phyloP scores from a whole-genome alignment of 1,139 yeast species.

The Scheffersomyces insectosa region DNA sequence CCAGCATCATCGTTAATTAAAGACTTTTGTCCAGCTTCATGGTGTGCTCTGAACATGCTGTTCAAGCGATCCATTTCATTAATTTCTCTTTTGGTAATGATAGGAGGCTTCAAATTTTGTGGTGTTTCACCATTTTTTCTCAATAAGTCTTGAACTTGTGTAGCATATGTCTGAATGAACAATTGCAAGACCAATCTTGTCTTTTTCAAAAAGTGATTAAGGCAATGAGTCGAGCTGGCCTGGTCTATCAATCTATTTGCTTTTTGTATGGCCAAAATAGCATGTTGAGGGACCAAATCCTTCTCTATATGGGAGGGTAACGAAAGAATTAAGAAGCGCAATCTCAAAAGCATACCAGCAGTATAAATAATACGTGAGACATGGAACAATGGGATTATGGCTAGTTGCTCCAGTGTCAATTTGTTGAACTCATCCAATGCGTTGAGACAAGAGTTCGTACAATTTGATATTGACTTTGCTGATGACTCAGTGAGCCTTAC shows the following conservation, averaged over 20 bases:
- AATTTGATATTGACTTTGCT: conserved; percentile 44
- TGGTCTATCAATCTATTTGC: conserved; percentile 42
- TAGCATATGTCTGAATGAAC: conserved; percentile 60
- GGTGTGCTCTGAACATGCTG: conserved; percentile 8
- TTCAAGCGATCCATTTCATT: conserved; percentile 17
- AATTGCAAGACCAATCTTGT: conserved; percentile 55
- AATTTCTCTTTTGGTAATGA: conserved; percentile 12
- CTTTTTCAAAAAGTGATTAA: conserved; percentile 53
- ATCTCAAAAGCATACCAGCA: conserved; percentile 62
- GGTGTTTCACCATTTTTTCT: conserved; percentile 28
- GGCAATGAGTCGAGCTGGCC: conserved; percentile 39
- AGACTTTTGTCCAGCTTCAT: conserved; percentile 5
- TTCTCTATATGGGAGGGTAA: conserved; percentile 52
- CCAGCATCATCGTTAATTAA: conserved; percentile 15
- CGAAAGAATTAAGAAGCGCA: conserved; percentile 56
- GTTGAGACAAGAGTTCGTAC: conserved; percentile 56
- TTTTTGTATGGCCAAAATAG: conserved; percentile 44
- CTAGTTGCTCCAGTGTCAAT: conserved; percentile 44
- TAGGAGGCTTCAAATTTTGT: conserved; percentile 15
- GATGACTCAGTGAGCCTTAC: conserved; percentile 25
- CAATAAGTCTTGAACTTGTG: conserved; percentile 46
- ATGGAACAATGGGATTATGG: conserved; percentile 61
- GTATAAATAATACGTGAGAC: conserved; percentile 68
- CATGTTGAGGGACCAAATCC: conserved; percentile 51
- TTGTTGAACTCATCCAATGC: conserved; percentile 52